phyloP scores from a whole-genome alignment of 2,329 filamentous ascomycete genomes.

The Talaromyces islandicus region DNA sequence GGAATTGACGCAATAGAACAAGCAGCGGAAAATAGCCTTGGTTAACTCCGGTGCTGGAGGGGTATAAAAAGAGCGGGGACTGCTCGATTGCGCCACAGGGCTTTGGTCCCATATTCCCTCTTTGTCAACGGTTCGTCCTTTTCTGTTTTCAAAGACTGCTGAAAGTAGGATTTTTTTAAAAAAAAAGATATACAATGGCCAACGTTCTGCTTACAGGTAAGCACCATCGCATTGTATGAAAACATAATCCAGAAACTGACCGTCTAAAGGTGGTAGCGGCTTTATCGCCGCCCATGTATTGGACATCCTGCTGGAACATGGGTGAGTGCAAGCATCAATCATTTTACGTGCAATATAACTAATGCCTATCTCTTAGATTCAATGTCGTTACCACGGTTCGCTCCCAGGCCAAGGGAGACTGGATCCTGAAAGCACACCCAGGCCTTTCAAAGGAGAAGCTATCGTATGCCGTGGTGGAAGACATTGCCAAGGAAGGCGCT shows the following conservation, averaged over 20 bases:
- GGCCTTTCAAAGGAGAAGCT: conserved; percentile 50
- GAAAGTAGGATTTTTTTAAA: no score
- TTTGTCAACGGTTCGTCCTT: background rate
- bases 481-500: conserved; percentile 63
- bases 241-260: background rate
- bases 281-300: conserved; percentile 63
- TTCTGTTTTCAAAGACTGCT: background rate
- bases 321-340: conserved; percentile 23
- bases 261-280: conserved; percentile 50
- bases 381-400: conserved; percentile 59
- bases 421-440: conserved; percentile 52
- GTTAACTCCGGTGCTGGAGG: conserved; percentile 8
- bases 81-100: background rate
- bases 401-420: conserved; percentile 56
- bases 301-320: conserved; percentile 51
- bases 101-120: background rate
- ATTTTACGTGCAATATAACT: background rate
- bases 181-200: conserved; percentile 22
- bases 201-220: conserved; percentile 36
- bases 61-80: conserved; percentile 14
- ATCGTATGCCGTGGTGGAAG: conserved; percentile 62
- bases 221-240: background rate
- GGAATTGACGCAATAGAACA: background rate
- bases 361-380: conserved; percentile 36
- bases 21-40: background rate